phyloP scores from a whole-genome alignment of 305 asterid species.

The Fraxinus sp. region DNA sequence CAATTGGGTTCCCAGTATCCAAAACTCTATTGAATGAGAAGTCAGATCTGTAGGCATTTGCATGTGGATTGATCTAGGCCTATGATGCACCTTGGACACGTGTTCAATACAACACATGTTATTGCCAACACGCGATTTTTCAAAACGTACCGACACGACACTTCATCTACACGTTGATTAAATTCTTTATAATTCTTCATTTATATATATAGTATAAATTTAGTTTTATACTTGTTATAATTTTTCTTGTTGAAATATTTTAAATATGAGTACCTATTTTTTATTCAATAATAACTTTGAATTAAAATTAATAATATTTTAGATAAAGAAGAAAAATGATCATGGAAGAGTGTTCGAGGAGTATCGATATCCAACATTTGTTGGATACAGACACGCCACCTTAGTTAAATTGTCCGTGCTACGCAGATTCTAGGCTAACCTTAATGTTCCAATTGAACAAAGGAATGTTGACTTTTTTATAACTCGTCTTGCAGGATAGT shows the following conservation, averaged over 20 bases:
- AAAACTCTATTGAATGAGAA: background rate
- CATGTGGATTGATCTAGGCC: background rate
- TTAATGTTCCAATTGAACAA: background rate
- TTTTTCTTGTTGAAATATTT: background rate
- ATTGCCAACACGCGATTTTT: background rate
- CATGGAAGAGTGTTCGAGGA: background rate
- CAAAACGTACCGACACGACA: too few species aligned
- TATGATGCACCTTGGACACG: background rate
- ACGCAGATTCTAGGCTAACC: background rate
- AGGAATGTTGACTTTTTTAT: slow-evolving; percentile 15
- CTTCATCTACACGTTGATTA: background rate
- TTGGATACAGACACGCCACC: background rate
- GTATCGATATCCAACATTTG: background rate
- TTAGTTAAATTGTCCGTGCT: background rate
- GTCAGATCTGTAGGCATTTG: background rate
- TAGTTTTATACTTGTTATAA: background rate
- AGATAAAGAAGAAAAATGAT: background rate
- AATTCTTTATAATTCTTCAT: background rate
- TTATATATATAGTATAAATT: background rate
- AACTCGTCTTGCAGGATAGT: slow-evolving; percentile 70
- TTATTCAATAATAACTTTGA: background rate
- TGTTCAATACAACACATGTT: background rate
- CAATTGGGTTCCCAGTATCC: background rate
- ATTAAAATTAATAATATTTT: too few species aligned
- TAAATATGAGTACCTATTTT: background rate